Base-by-base conservation (phyloP, 345 rosid species). In the Salix udensis region DNA sequence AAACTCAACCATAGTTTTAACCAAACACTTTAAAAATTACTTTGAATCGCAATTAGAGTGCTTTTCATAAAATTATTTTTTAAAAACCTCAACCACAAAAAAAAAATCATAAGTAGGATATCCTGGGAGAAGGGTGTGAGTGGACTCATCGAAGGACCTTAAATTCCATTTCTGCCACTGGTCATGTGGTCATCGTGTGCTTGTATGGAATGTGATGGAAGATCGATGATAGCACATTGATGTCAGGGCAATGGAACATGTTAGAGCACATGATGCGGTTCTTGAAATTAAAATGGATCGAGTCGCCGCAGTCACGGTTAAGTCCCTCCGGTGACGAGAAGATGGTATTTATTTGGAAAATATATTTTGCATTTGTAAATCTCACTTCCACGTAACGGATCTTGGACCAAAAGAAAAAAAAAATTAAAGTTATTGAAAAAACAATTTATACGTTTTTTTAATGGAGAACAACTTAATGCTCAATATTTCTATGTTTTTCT, bases 181-280 rank as follows among this genome's bases (percentile, higher is more conserved):
- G 31, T 55, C 37, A 71, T 66, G 24, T 21, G 61, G 52, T 46
- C 37, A 71, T 77, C 79, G 55, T 67, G 82, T 78, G 75, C 84
- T 72, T 58, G 15, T 44, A 30, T 65, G 69, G 28, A 18, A 6
- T 60, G 36, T 53, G 26, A 55, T 66, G 61, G 73, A 62, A 24
- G 61, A 8, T 74, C 31, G 70, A 80, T 50, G 26, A 37, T 21
- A 70, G 40, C 48, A 65, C 37, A 34, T 34, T 34, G 31, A 66
- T 23, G 68, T 65, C 42, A 26, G 68, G 68, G 40, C 74, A 68
- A 72, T 67, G 40, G 70, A 67, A 55, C 76, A 36, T 10, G 48
- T 1, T 2, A 52, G 9, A 78, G 31, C 46, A 44, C 74, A 70
- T 48, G 78, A 28, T 68, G 52, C 55, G 75, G 31, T 52, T 52